phyloP scores from a whole-genome alignment of 257 asterid genomes.

The Forsythia suspensa region DNA sequence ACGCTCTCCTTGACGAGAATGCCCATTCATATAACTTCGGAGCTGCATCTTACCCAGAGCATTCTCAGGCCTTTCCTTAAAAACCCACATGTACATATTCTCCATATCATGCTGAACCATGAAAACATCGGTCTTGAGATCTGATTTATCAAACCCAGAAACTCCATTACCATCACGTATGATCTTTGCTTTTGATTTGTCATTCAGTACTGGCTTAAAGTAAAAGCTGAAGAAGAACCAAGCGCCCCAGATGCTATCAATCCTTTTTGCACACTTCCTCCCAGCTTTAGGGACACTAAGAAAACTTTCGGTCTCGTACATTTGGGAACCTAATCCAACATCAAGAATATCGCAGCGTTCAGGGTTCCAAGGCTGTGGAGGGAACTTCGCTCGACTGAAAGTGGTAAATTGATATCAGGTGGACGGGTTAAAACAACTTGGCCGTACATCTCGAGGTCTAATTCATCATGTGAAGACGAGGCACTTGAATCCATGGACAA shows the following conservation, averaged over 20 bases:
- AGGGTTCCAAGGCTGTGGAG: conserved; percentile 67
- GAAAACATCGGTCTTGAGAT: conserved; percentile 77
- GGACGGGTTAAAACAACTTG: conserved; percentile 67
- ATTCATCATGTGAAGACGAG: conserved; percentile 71
- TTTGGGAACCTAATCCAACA: conserved; percentile 74
- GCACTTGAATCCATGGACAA: conserved; percentile 95
- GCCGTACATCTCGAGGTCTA: conserved; percentile 79
- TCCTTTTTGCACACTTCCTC: conserved; percentile 71
- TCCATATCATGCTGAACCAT: conserved; percentile 99
- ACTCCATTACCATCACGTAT: conserved; percentile 72
- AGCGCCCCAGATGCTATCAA: conserved; percentile 95
- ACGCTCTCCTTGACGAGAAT: conserved; percentile 90
- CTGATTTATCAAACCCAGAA: conserved; percentile 81
- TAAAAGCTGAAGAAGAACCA: conserved; percentile 96
- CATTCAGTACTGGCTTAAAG: conserved; percentile 80
- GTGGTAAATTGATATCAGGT: conserved; percentile 86
- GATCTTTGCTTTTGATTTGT: conserved; percentile 77
- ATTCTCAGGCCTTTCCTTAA: conserved; percentile 86
- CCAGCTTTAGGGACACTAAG: conserved; percentile 59
- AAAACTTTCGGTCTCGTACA: conserved; percentile 63
- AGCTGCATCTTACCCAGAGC: conserved; percentile 97
- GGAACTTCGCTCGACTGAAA: conserved; percentile 75
- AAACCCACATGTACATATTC: conserved; percentile 98
- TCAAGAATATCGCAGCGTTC: conserved; percentile 81
- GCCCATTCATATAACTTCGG: conserved; percentile 93